Percentiles rank a stretch among this genome's conserved stretches.
phyloP scores from a whole-genome alignment of 495 filamentous ascomycete species.

The Aspergillus indologenus region DNA sequence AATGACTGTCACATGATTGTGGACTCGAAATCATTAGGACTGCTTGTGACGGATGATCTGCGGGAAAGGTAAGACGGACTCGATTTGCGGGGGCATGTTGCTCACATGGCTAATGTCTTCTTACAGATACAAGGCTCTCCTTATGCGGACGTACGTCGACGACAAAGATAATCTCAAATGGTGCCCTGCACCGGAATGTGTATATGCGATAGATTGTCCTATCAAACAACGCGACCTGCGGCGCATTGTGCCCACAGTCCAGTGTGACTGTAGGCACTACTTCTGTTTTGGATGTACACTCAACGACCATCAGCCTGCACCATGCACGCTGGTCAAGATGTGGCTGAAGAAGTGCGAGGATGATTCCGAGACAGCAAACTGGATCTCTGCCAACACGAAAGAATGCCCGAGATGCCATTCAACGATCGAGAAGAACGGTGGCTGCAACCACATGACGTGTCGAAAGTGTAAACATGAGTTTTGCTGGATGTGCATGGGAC shows the following conservation, averaged over 20 bases:
- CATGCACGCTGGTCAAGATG: conserved; percentile 86
- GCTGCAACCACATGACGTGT: conserved; percentile 99
- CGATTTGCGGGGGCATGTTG: background rate
- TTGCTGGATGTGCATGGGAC: conserved; percentile 99
- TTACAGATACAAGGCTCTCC: conserved; percentile 72
- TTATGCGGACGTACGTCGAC: conserved; percentile 94
- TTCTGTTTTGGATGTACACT: conserved; percentile 98
- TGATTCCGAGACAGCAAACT: conserved; percentile 97
- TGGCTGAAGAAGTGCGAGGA: conserved; percentile 99
- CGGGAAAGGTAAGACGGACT: conserved; percentile 54
- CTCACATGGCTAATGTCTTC: conserved; percentile 15
- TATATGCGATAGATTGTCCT: conserved; percentile 83
- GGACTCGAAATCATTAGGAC: conserved; percentile 79
- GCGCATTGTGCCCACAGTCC: conserved; percentile 83
- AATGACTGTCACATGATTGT: conserved; percentile 87
- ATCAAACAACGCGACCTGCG: conserved; percentile 82
- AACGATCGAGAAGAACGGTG: conserved; percentile 98
- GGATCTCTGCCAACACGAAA: conserved; percentile 98
- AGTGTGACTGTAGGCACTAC: conserved; percentile 74
- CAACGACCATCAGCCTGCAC: conserved; percentile 88
- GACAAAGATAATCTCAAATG: conserved; percentile 92
- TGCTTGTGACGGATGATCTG: conserved; percentile 73
- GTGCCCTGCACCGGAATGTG: conserved; percentile 95
- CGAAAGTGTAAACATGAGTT: conserved; percentile 98
- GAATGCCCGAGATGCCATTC: conserved; percentile 94